Conservation (phyloP, 2,329 filamentous ascomycete species). For the Nemania diffusa region DNA sequence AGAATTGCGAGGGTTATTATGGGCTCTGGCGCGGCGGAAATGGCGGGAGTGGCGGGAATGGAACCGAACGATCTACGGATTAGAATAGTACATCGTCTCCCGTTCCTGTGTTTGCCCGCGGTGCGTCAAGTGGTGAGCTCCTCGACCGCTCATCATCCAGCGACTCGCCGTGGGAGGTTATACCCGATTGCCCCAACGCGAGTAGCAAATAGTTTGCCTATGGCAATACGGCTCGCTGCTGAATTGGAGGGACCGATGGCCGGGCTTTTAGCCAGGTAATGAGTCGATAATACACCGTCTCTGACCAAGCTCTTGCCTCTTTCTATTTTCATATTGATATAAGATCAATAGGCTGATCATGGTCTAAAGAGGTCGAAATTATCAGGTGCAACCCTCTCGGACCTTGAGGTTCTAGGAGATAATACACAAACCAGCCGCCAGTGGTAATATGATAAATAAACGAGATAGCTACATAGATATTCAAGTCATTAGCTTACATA, state of each 20-base stretch:
- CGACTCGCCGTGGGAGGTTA: constrained; percentile 33
- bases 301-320: constrained; percentile 3
- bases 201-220: constrained; percentile 17
- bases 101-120: constrained; percentile 32
- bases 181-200: constrained; percentile 17
- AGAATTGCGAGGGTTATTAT: constrained; percentile 74
- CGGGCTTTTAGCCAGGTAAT: constrained; percentile 21
- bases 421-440: background rate
- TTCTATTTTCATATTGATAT: constrained; percentile 8
- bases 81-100: constrained; percentile 48
- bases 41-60: constrained; percentile 42
- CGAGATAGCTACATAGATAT: constrained; percentile 25
- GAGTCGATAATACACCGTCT: constrained; percentile 24
- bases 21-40: constrained; percentile 70
- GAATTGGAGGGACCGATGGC: background rate
- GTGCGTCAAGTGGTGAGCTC: constrained; percentile 18
- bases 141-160: constrained; percentile 25
- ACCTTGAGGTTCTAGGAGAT: constrained; percentile 3
- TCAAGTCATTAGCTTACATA: constrained; percentile 17
- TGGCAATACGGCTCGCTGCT: constrained; percentile 2
- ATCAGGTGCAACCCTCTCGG: constrained; percentile 17
- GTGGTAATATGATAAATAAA: constrained; percentile 13
- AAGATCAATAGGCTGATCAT: constrained; percentile 21
- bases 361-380: constrained; percentile 25
- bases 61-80: constrained; percentile 50